A percentile compares a stretch with the other conserved stretches of the same genome.
Conservation (phyloP, 2,329 filamentous ascomycete species). For the Metarhizium album region DNA sequence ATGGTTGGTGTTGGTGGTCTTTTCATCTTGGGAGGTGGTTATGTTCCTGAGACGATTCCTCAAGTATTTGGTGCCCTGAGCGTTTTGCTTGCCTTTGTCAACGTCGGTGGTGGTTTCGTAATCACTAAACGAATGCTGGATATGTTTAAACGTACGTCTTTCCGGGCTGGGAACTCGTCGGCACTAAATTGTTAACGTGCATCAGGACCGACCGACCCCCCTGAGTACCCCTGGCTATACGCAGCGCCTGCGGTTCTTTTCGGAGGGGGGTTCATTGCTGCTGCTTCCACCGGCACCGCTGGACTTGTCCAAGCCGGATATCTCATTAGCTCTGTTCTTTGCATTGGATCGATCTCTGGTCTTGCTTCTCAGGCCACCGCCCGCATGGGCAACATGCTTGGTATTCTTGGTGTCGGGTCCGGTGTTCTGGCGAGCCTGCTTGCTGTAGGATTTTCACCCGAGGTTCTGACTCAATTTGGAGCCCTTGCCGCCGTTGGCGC, state of each 20-base stretch:
- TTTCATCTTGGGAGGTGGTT: slow-evolving; percentile 80
- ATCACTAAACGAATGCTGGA: slow-evolving; percentile 91
- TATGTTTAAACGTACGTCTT: slow-evolving; percentile 62
- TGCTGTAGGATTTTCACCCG: slow-evolving; percentile 69
- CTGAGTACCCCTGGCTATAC: slow-evolving; percentile 83
- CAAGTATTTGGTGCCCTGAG: slow-evolving; percentile 69
- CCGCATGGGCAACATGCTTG: slow-evolving; percentile 73
- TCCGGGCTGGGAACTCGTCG: background rate
- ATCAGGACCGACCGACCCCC: slow-evolving; percentile 65
- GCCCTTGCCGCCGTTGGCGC: slow-evolving; percentile 62
- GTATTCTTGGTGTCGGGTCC: slow-evolving; percentile 73
- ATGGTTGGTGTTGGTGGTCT: slow-evolving; percentile 85
- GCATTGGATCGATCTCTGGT: slow-evolving; percentile 73
- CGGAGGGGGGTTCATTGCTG: slow-evolving; percentile 69
- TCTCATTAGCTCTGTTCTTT: slow-evolving; percentile 72
- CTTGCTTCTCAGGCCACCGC: slow-evolving; percentile 76
- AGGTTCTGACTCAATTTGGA: slow-evolving; percentile 72
- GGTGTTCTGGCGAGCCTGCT: slow-evolving; percentile 75
- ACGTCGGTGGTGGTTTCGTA: slow-evolving; percentile 80
- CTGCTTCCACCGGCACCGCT: slow-evolving; percentile 69
- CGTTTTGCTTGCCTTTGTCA: slow-evolving; percentile 77
- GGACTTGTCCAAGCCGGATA: slow-evolving; percentile 83
- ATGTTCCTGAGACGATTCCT: slow-evolving; percentile 65
- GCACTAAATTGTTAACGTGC: background rate
- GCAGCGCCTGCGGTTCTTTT: slow-evolving; percentile 67